These are phyloP conservation scores for Talaromyces amestolkiae DNA, from an alignment of 2,329 filamentous ascomycete genomes.

Conservation along the genomic window DNA sequence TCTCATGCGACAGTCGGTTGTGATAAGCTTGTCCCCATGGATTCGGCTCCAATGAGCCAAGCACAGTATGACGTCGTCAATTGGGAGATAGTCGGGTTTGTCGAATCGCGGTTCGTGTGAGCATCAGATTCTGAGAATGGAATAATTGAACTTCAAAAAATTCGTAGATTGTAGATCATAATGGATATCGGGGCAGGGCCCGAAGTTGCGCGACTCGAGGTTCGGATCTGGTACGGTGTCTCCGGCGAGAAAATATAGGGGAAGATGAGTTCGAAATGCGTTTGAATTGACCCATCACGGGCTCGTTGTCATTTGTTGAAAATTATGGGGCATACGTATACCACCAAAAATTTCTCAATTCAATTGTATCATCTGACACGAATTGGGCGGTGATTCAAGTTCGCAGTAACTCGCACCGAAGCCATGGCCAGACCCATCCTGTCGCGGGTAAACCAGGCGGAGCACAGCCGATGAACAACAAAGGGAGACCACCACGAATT, in stretches of 20 bases:
- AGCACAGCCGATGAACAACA: background rate
- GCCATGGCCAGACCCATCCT: background rate
- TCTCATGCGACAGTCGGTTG: background rate
- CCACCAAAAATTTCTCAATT: background rate
- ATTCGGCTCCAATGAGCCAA: background rate
- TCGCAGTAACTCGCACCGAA: conserved; percentile 3
- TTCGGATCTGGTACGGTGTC: background rate
- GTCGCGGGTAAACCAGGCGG: conserved; percentile 13
- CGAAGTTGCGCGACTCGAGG: background rate
- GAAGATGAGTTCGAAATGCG: background rate
- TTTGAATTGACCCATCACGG: conserved; percentile 1
- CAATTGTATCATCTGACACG: conserved; percentile 12
- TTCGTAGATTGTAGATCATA: conserved; percentile 5
- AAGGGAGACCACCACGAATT: conserved; percentile 11
- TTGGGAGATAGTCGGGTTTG: background rate
- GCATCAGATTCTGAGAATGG: background rate
- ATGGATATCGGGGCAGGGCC: conserved; percentile 2
- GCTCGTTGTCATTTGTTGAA: background rate
- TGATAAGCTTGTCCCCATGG: background rate
- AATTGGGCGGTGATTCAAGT: background rate
- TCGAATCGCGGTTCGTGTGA: background rate
- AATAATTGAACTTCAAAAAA: conserved; percentile 11
- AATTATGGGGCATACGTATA: background rate
- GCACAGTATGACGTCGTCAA: conserved; percentile 6
- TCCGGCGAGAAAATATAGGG: conserved; percentile 7